Base-by-base conservation (phyloP, 495 filamentous ascomycete species). In the Neurospora sp. region DNA sequence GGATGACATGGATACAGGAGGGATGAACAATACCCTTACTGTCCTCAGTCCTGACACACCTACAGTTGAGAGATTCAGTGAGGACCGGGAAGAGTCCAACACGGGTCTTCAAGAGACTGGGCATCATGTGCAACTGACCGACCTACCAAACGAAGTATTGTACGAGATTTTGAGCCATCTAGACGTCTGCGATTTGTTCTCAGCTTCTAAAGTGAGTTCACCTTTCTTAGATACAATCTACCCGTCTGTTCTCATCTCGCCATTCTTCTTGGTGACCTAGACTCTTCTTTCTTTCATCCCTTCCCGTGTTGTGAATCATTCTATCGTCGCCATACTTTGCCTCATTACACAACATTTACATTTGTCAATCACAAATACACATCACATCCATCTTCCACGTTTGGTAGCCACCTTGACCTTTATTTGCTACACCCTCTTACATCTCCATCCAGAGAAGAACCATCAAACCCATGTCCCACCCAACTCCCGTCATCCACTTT, bases 171-270 rank as follows among this genome's bases (percentile, higher is more conserved):
- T 89, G 72, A 80, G 83, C 66, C 85, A 84, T 78, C 80, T 90
- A 73, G 88, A 90, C 72, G 85, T 89, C 73, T 84, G 83, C 73
- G 88, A 90, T 77, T 81, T 90, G 74, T 81, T 89, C 73, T 78
- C 83, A 70, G 80, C 84, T 74, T 85, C 86, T 23, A 86, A 88
- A 78, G 87, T 88, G 84, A 78, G 83, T 84, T 39, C 70, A 69
- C 35, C 39, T 71, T 71, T 66, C 23, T 71, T 71, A 46, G 48
- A 40, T 73, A 41, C 59, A 39, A 40, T 70, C 35, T 70, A 73
- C 66, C 41, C 42, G 14, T 39, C 39, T n/a, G n/a, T n/a, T 72
- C n/a, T 74, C 3, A 31, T 1, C 3, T 31, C 3, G 31, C 31
- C 37, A n/a, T 9, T 12, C 3, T 8, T 6, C 11, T 48, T 70